These are phyloP conservation scores for Zygosaccharomyces bisporus DNA, from an alignment of 805 yeast species.

Conservation along the genomic window DNA sequence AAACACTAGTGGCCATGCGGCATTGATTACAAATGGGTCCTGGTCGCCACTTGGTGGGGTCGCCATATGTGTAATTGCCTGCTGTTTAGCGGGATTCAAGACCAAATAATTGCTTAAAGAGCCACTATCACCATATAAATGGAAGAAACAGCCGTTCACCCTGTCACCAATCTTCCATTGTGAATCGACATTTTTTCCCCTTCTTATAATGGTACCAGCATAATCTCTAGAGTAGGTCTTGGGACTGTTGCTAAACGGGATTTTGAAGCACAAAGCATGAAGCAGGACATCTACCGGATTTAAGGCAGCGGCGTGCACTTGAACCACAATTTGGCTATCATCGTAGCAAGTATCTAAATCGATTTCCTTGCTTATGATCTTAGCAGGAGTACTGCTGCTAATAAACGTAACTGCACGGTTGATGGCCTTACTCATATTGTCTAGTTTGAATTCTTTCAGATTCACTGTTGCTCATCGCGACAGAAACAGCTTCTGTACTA, in stretches of 20 bases:
- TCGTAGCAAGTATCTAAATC: constrained; percentile 26
- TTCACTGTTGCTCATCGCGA: background rate
- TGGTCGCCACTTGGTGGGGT: constrained; percentile 23
- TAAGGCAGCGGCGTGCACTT: constrained; percentile 32
- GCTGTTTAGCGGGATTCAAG: constrained; percentile 34
- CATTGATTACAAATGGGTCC: constrained; percentile 32
- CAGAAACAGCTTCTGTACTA: too few species aligned
- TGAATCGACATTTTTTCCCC: constrained; percentile 24
- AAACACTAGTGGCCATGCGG: constrained; percentile 60
- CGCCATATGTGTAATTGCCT: constrained; percentile 36
- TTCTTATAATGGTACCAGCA: constrained; percentile 29
- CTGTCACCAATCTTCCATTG: constrained; percentile 28
- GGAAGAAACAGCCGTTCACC: constrained; percentile 28
- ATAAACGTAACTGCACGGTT: constrained; percentile 27
- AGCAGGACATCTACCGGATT: constrained; percentile 32
- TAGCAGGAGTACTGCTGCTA: constrained; percentile 21
- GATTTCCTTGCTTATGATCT: constrained; percentile 17
- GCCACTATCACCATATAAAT: constrained; percentile 35
- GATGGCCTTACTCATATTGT: constrained; percentile 11
- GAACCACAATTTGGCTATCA: constrained; percentile 28
- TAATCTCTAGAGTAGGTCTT: constrained; percentile 32
- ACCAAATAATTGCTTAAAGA: constrained; percentile 47
- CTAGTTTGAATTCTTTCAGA: background rate
- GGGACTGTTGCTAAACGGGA: constrained; percentile 7
- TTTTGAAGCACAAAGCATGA: constrained; percentile 16